Base-by-base conservation (phyloP, 164 flowering plant species). In the Cinnamomum micranthum region DNA sequence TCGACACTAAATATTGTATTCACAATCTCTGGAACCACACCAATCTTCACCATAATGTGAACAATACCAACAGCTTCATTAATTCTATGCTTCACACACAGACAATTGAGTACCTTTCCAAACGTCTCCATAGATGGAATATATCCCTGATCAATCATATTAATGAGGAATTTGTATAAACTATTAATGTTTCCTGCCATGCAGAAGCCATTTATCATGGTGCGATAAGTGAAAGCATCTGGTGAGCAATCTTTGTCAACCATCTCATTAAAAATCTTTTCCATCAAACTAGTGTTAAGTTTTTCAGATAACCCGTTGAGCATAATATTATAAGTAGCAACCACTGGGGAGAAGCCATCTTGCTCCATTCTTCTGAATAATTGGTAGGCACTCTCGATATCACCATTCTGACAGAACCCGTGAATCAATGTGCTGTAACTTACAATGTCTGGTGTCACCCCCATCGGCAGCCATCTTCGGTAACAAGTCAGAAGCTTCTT, bases 131-230 rank as follows among this genome's bases (percentile, higher is more conserved):
- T 79, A 20, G 94, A 86, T 19, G 97, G 97, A 76, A 87, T 73
- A 68, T 89, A 85, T 51, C 91, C 93, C 78, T 84, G 80, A 62
- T 81, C 78, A 24, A 91, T 76, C 80, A 75, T 84, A 28, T 87
- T 82, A 74, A 87, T 77, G 24, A 94, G 93, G 77, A 81, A 84
- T 14, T 28, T 76, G 74, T 87, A 80, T 24, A 86, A 97, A 58
- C 80, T 80, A 69, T 88, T 87, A 77, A 73, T 65, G 31, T 87
- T 80, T 50, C 90, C 97, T 1, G 86, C 75, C 80, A 86, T 91
- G 85, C 96, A 92, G 74, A 90, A 92, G 24, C 91, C 91, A 76
- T 90, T 90, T 28, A 94, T 89, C 84, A 92, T 82, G 71, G 90
- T 88, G 64, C 91, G 89, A 70, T 87, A 94, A 19, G 92, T 90